Evolutionary conservation across 1,284 basidiomycete genomes (phyloP), one percentile per base, ranked within the genome.

Genomic region (Leccinum fallax): DNA sequence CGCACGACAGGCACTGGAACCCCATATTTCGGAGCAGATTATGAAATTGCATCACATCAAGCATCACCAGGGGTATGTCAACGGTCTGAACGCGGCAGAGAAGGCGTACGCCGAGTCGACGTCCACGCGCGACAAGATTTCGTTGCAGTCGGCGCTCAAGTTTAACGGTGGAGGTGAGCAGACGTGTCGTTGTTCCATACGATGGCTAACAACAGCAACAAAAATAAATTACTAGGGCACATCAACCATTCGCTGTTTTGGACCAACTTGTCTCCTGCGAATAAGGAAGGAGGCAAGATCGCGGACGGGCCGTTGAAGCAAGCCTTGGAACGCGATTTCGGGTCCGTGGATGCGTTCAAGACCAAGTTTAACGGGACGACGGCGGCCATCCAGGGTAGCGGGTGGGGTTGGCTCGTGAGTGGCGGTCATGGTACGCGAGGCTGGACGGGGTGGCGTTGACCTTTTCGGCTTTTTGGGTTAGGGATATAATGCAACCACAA

Each of bases 221-320:
- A 43, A 19, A 43, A 43, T 26, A 43, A 16, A 58, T 19, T 15
- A 36, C 11, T 64, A 92, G 90, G 92, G 7, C 92, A 94, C 72
- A 92, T 94, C 75, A 95, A 95, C 78, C 94, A 95, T 77, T 89
- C 95, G 51, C 85, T 99, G 59, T 99, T 99, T 85, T 99, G 97
- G 97, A 95, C 91, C 80, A 98, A 97, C 81, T 87, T 98, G 67
- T 90, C 94, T 1, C 83, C 89, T 21, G 79, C 80, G 32, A 80
- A 80, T 28, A 74, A 75, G 68, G 76, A 85, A 65, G 88, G 92
- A 69, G 90, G 90, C 58, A 87, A 85, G 73, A 81, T 95, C 57
- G 68, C 78, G 63, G 85, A 84, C 36, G 93, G 95, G 26, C 81
- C 87, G 13, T 84, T 99, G 65, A 93, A 93, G 79, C 79, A 86